phyloP scores from a whole-genome alignment of 331 rosid genomes.

The Quercus phellos region DNA sequence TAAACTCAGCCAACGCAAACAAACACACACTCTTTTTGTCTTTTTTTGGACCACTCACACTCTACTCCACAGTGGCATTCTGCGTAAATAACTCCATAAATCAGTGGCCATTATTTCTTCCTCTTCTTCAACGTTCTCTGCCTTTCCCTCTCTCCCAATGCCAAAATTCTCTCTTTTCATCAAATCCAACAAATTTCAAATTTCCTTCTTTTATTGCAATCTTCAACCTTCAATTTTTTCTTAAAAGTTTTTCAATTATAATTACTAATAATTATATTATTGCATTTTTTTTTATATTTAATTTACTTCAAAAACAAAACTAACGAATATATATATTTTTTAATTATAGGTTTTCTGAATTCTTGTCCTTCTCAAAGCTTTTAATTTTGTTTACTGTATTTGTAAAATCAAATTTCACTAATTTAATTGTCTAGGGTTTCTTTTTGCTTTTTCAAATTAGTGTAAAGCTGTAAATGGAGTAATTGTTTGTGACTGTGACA shows the following conservation, averaged over 20 bases:
- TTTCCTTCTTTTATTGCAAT: neutral
- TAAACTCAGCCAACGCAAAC: too few species aligned
- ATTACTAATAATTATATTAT: neutral
- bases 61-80: neutral
- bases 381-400: neutral
- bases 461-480: neutral
- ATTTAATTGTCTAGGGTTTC: too few species aligned
- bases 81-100: neutral
- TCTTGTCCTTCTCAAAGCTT: neutral
- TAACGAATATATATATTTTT: too few species aligned
- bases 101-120: constrained; percentile 1
- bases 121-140: neutral
- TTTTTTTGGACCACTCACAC: neutral
- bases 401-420: neutral
- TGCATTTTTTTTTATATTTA: neutral
- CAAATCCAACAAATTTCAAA: neutral
- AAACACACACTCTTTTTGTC: too few species aligned
- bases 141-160: neutral
- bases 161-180: neutral
- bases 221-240: neutral
- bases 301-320: too few species aligned
- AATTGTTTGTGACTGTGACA: neutral
- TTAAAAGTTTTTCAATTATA: neutral
- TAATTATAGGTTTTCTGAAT: neutral
- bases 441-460: neutral